Evolutionary conservation across 2,329 filamentous ascomycete species (phyloP).

Genomic region (Magnaporthiopsis rhizophila): DNA sequence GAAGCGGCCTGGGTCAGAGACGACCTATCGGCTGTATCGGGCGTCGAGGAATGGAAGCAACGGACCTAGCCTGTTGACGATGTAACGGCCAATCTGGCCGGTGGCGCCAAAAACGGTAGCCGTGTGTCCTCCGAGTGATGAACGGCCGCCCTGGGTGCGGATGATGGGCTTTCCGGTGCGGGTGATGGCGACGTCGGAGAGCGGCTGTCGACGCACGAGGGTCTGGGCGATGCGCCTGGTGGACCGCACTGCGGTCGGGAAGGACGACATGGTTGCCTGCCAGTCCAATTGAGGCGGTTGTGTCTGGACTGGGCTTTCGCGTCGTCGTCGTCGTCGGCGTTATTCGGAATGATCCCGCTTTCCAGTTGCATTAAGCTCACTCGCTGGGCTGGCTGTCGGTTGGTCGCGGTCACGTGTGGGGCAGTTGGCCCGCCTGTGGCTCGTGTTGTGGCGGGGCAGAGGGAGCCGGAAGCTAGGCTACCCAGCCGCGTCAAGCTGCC

Average conservation of each 20-base stretch:
- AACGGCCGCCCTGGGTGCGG: constrained; percentile 84
- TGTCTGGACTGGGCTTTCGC: neutral
- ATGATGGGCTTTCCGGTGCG: constrained; percentile 94
- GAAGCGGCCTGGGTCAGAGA: too few relatives aligned
- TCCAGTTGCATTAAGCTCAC: constrained; percentile 6
- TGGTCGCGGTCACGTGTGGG: constrained; percentile 6
- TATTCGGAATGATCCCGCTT: constrained; percentile 4
- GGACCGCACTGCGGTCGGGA: constrained; percentile 48
- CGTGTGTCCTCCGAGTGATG: constrained; percentile 66
- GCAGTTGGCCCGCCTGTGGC: too few relatives aligned
- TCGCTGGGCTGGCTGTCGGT: neutral
- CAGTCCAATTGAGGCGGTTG: constrained; percentile 21
- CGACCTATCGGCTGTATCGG: too few relatives aligned
- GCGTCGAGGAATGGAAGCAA: constrained; percentile 2
- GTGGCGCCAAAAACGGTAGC: constrained; percentile 97
- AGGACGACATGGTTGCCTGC: constrained; percentile 43
- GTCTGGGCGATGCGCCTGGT: constrained; percentile 38
- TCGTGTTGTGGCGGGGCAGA: too few relatives aligned
- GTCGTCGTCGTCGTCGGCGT: constrained; percentile 3
- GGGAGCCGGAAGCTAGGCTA: constrained; percentile 24
- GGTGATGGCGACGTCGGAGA: constrained; percentile 86
- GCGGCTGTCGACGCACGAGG: constrained; percentile 40
- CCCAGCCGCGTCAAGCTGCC: constrained; percentile 31
- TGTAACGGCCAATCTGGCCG: constrained; percentile 90
- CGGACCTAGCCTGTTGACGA: constrained; percentile 84